phyloP scores from a whole-genome alignment of 108 stramenopile species.

The Seminavis robusta region DNA sequence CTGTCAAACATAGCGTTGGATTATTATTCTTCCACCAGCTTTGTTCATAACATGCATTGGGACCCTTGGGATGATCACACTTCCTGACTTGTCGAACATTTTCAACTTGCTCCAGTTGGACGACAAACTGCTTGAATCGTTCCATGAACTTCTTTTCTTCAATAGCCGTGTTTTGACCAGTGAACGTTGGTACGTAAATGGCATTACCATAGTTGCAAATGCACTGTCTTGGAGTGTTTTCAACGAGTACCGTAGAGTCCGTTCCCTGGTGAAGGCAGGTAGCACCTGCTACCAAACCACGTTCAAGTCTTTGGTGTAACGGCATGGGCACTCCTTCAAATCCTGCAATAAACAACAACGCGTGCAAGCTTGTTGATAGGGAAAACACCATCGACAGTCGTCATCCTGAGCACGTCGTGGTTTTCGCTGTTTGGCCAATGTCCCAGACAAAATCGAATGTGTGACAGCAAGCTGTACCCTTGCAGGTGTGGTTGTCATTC shows the following conservation, averaged over 20 bases:
- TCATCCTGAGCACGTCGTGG: background rate
- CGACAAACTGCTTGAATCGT: background rate
- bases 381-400: background rate
- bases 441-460: background rate
- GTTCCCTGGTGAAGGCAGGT: background rate
- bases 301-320: background rate
- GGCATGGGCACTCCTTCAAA: background rate
- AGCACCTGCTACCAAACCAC: background rate
- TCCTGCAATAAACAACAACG: background rate
- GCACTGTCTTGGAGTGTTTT: slow-evolving; percentile 1
- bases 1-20: too few species aligned
- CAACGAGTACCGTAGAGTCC: background rate
- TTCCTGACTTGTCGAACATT: background rate
- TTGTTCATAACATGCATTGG: slow-evolving; percentile 1
- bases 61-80: background rate
- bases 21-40: too few species aligned
- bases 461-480: background rate
- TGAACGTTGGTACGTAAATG: background rate
- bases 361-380: background rate
- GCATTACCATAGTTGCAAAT: background rate
- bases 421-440: background rate
- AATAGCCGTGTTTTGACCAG: too few species aligned
- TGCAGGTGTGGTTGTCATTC: background rate
- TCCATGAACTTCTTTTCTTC: too few species aligned
- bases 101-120: background rate